Evolutionary conservation across 2,329 filamentous ascomycete species (phyloP).

Genomic region (Aspergillus ibericus): DNA sequence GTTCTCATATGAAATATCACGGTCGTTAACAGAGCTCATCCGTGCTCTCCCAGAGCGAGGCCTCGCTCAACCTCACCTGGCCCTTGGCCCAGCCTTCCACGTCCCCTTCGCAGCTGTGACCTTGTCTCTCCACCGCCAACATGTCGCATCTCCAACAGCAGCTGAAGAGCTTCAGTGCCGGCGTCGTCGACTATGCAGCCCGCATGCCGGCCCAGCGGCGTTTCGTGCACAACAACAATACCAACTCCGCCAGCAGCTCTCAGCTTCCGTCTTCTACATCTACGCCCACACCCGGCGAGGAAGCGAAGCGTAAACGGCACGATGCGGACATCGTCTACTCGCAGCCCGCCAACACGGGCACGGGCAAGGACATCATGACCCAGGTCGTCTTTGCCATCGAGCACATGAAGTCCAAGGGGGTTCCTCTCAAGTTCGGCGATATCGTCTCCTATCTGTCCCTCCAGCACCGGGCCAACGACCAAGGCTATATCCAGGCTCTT

Average conservation of each 20-base stretch:
- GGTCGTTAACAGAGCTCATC: conserved; percentile 8
- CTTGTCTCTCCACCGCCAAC: conserved; percentile 22
- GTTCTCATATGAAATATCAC: conserved; percentile 10
- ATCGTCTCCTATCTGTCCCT: conserved; percentile 80
- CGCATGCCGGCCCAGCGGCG: conserved; percentile 59
- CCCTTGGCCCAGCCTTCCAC: neutral
- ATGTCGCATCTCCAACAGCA: conserved; percentile 69
- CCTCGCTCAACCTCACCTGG: conserved; percentile 10
- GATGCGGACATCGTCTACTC: conserved; percentile 63
- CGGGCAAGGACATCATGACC: conserved; percentile 77
- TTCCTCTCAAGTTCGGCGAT: conserved; percentile 69
- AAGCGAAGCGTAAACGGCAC: conserved; percentile 61
- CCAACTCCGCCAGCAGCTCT: conserved; percentile 61
- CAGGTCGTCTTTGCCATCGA: conserved; percentile 86
- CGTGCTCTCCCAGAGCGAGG: conserved; percentile 15
- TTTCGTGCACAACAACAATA: conserved; percentile 48
- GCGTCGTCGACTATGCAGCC: conserved; percentile 62
- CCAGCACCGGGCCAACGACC: conserved; percentile 59
- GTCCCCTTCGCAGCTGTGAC: neutral
- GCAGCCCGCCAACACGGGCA: conserved; percentile 73
- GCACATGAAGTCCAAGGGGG: conserved; percentile 70
- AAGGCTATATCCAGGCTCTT: conserved; percentile 61
- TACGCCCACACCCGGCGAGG: conserved; percentile 32
- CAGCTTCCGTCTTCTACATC: conserved; percentile 41
- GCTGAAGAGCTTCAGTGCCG: conserved; percentile 62